phyloP scores from a whole-genome alignment of 2,329 filamentous ascomycete genomes.

The Clonostachys rhizophaga region DNA sequence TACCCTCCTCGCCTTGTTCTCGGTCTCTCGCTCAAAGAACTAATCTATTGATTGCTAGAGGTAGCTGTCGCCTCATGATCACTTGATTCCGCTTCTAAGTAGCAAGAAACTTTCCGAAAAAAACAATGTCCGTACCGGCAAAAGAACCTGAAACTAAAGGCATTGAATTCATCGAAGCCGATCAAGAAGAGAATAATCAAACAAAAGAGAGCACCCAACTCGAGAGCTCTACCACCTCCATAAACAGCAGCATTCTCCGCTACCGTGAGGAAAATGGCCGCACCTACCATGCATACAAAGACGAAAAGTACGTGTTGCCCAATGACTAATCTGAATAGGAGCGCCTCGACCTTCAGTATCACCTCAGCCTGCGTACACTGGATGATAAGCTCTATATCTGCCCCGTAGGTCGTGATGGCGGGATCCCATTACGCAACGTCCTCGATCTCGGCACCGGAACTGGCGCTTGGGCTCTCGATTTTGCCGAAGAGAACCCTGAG shows the following conservation, averaged over 20 bases:
- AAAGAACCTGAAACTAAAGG: too few relatives aligned
- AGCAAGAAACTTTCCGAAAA: too few relatives aligned
- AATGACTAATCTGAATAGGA: background rate
- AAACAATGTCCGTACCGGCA: too few relatives aligned
- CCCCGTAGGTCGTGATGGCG: constrained; percentile 10
- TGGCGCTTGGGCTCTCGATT: constrained; percentile 23
- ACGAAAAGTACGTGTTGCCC: constrained; percentile 20
- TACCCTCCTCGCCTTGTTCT: too few relatives aligned
- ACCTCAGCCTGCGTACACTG: constrained; percentile 23
- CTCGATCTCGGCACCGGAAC: constrained; percentile 22
- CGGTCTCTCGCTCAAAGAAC: too few relatives aligned
- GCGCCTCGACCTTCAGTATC: constrained; percentile 21
- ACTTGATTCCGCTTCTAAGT: too few relatives aligned
- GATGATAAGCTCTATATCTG: constrained; percentile 17
- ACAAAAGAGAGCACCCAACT: constrained; percentile 1
- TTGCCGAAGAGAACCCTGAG: constrained; percentile 33
- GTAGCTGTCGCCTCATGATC: too few relatives aligned
- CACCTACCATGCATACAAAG: constrained; percentile 27
- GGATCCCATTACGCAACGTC: constrained; percentile 15
- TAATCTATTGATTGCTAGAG: too few relatives aligned
- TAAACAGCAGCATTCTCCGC: constrained; percentile 24
- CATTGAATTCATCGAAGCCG: too few relatives aligned
- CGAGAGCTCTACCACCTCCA: constrained; percentile 6
- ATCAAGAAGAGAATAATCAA: too few relatives aligned
- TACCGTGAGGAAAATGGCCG: constrained; percentile 31